Evolutionary conservation across 371 early-diverging fungal species (phyloP).

Genomic region (Amoeboaphelidium occidentale): DNA sequence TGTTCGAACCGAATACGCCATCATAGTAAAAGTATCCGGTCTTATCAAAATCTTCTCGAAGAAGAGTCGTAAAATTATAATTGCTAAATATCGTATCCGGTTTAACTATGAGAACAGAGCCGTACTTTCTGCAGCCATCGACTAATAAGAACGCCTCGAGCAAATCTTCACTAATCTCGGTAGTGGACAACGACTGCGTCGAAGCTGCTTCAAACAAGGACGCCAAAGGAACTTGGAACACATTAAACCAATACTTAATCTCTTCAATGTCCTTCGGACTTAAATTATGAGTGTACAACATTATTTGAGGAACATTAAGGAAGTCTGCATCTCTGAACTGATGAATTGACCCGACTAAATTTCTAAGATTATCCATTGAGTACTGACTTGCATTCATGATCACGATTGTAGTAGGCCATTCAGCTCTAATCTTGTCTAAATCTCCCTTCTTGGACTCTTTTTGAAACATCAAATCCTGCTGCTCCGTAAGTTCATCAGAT

Average conservation of each 20-base stretch:
- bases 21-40: too few relatives aligned
- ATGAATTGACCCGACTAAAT: not conserved
- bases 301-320: not conserved
- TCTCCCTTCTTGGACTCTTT: too few relatives aligned
- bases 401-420: constrained; percentile 85
- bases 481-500: too few relatives aligned
- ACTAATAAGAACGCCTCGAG: not conserved
- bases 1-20: too few relatives aligned
- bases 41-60: not conserved
- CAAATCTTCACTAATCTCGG: not conserved
- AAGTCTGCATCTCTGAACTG: not conserved
- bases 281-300: not conserved
- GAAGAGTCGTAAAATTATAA: not conserved
- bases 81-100: not conserved
- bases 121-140: not conserved
- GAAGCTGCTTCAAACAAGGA: not conserved
- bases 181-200: not conserved
- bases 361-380: constrained; percentile 4
- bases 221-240: not conserved
- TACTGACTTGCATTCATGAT: constrained; percentile 66
- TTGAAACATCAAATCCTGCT: too few relatives aligned
- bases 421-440: too few relatives aligned
- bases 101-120: not conserved
- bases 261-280: not conserved
- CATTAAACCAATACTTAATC: not conserved